Conservation (phyloP, 2,329 filamentous ascomycete genomes). For the Monosporascus cannonballus region DNA sequence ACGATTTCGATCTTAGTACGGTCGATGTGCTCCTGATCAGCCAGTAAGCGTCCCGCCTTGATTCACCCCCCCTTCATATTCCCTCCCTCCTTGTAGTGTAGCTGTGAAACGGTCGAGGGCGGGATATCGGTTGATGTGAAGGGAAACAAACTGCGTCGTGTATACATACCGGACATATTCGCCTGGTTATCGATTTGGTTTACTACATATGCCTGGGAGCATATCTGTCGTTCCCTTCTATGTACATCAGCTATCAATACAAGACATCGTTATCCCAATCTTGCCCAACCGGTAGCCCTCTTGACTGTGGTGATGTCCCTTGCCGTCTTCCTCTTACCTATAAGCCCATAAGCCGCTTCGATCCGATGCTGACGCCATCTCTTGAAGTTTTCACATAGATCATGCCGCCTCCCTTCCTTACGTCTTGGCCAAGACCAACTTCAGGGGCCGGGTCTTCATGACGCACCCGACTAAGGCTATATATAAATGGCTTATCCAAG, state of each 20-base stretch:
- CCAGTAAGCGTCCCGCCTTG: slow-evolving; percentile 68
- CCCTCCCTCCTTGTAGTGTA: slow-evolving; percentile 8
- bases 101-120: slow-evolving; percentile 14
- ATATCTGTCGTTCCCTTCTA: slow-evolving; percentile 11
- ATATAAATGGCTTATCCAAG: slow-evolving; percentile 98
- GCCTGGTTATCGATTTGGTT: slow-evolving; percentile 1
- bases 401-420: slow-evolving; percentile 98
- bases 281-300: slow-evolving; percentile 18
- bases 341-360: not conserved
- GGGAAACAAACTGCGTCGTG: slow-evolving; percentile 2
- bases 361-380: slow-evolving; percentile 9
- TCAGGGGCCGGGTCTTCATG: slow-evolving; percentile 96
- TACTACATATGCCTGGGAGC: slow-evolving; percentile 1
- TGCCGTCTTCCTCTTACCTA: slow-evolving; percentile 1
- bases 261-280: slow-evolving; percentile 28
- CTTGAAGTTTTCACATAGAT: slow-evolving; percentile 88
- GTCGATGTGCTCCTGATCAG: slow-evolving; percentile 96
- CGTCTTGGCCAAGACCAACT: slow-evolving; percentile 96
- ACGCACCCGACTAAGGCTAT: slow-evolving; percentile 98
- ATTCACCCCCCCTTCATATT: not conserved
- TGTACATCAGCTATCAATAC: slow-evolving; percentile 37
- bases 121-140: slow-evolving; percentile 16
- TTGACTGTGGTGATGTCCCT: slow-evolving; percentile 18
- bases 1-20: slow-evolving; percentile 95
- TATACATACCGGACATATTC: slow-evolving; percentile 2